Conservation (phyloP, 306 rosid genomes). For the Prunus mume region DNA sequence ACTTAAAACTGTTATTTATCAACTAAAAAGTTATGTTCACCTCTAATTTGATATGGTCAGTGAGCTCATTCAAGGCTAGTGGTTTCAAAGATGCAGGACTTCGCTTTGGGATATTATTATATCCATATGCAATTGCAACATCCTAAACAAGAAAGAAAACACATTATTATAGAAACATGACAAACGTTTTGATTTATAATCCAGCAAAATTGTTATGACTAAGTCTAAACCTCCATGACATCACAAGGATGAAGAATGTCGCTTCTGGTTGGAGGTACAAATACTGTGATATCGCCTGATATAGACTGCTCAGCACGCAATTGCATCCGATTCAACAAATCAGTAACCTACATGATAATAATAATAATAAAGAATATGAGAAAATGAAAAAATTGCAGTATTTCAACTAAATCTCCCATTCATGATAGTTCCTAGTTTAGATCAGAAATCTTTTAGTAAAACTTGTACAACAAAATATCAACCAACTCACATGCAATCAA, state of each 20-base stretch:
- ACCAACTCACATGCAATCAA: not conserved
- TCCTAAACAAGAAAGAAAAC: constrained; percentile 45
- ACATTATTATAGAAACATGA: constrained; percentile 12
- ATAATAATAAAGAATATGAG: not conserved
- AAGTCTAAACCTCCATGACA: constrained; percentile 76
- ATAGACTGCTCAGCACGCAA: constrained; percentile 54
- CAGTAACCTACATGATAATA: constrained; percentile 56
- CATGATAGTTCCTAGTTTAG: not conserved
- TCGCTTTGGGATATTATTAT: constrained; percentile 63
- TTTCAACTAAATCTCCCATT: not conserved
- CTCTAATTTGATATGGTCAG: constrained; percentile 79
- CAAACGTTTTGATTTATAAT: constrained; percentile 1
- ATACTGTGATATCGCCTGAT: constrained; percentile 42
- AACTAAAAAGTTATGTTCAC: constrained; percentile 32
- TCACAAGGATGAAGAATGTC: constrained; percentile 95
- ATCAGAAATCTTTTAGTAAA: not conserved
- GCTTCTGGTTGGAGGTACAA: constrained; percentile 92
- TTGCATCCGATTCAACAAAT: constrained; percentile 82
- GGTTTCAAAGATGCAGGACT: constrained; percentile 68
- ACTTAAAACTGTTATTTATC: constrained; percentile 6
- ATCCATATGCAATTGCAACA: constrained; percentile 93
- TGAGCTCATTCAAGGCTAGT: constrained; percentile 70
- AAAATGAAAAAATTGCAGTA: not conserved
- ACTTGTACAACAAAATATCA: not conserved
- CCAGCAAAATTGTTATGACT: not conserved